These are phyloP conservation scores for Trametes versicolor DNA, from an alignment of 1,284 basidiomycete species.

Conservation along the genomic window DNA sequence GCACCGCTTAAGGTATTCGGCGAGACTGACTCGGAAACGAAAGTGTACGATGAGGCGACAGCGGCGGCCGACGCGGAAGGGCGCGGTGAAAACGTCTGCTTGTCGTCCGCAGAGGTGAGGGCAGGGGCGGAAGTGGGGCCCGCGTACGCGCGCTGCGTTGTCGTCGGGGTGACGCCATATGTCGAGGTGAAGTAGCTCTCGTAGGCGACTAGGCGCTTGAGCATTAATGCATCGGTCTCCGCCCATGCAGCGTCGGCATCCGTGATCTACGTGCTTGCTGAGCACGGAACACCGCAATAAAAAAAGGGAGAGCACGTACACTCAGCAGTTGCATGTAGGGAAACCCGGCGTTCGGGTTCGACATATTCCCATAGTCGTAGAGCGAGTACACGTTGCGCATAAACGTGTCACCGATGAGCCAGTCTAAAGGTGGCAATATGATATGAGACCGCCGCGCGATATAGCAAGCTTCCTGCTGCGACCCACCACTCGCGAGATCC, in stretches of 20 bases:
- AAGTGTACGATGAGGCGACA: neutral
- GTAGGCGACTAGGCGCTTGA: constrained; percentile 5
- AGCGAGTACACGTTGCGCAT: constrained; percentile 26
- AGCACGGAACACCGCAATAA: neutral
- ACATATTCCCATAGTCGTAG: constrained; percentile 24
- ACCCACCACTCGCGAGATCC: constrained; percentile 3
- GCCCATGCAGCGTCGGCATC: constrained; percentile 16
- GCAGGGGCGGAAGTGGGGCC: constrained; percentile 9
- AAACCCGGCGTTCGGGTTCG: constrained; percentile 5
- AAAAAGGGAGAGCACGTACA: constrained; percentile 12
- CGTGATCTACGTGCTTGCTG: constrained; percentile 5
- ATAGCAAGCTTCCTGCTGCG: neutral
- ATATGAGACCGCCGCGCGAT: neutral
- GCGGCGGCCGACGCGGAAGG: constrained; percentile 1
- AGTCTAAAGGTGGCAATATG: constrained; percentile 2
- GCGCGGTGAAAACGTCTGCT: constrained; percentile 3
- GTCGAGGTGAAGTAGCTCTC: constrained; percentile 10
- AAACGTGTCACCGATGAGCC: constrained; percentile 24
- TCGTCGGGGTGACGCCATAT: neutral
- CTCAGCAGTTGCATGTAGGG: constrained; percentile 31
- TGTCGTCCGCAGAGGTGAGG: constrained; percentile 8
- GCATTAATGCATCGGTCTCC: constrained; percentile 10
- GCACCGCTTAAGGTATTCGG: constrained; percentile 6
- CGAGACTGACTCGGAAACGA: neutral
- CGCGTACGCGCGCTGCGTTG: constrained; percentile 4